phyloP scores from a whole-genome alignment of 2,329 filamentous ascomycete genomes.

The Uncinocarpus reesii region DNA sequence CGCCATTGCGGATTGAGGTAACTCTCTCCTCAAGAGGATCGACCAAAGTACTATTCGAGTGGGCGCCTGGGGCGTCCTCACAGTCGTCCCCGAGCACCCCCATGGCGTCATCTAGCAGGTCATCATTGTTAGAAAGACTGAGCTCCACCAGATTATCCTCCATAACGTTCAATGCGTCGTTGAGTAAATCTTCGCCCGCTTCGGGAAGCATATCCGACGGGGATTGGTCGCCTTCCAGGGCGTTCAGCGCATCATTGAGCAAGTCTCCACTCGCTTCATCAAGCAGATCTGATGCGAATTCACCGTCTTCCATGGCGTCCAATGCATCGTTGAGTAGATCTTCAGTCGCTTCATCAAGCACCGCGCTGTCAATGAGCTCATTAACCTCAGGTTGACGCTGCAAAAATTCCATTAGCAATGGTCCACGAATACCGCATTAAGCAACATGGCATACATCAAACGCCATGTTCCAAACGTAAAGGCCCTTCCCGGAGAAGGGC shows the following conservation, averaged over 20 bases:
- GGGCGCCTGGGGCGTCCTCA: not conserved
- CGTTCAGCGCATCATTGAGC: constrained; percentile 10
- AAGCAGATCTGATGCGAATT: too few species aligned
- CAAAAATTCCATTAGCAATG: not conserved
- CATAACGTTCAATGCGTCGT: constrained; percentile 8
- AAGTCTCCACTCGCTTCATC: constrained; percentile 1
- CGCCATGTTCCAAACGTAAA: not conserved
- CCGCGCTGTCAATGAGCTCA: not conserved
- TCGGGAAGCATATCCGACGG: not conserved
- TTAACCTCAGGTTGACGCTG: not conserved
- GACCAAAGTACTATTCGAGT: not conserved
- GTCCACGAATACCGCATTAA: not conserved
- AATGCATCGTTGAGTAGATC: constrained; percentile 11
- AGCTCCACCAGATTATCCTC: constrained; percentile 10
- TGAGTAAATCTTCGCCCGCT: constrained; percentile 5
- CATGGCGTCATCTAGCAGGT: constrained; percentile 1
- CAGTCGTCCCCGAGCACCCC: not conserved
- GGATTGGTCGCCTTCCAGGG: not conserved
- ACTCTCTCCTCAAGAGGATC: constrained; percentile 21
- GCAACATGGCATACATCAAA: not conserved
- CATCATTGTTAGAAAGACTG: constrained; percentile 12
- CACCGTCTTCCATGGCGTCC: not conserved
- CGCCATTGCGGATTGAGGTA: constrained; percentile 23
- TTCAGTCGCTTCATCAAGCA: not conserved
- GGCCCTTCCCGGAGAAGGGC: not conserved